Conservation (phyloP, 768 basidiomycete genomes). For the Piloderma croceum region DNA sequence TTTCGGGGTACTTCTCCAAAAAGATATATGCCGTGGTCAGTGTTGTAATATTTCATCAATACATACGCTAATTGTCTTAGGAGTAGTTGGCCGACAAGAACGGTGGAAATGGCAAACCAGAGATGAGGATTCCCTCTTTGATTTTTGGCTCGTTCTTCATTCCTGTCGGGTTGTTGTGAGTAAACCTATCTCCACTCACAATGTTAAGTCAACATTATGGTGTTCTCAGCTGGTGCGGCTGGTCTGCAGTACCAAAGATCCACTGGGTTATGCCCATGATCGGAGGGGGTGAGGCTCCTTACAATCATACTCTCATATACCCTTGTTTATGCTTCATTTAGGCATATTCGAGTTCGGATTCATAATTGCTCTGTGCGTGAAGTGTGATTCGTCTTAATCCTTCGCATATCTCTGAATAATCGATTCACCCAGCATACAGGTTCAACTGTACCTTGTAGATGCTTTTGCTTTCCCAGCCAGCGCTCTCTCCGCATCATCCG, state of each 20-base stretch:
- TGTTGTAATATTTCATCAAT: slow-evolving; percentile 1
- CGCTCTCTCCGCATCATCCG: slow-evolving; percentile 57
- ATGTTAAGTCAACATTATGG: too few relatives aligned
- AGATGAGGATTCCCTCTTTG: slow-evolving; percentile 49
- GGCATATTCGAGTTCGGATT: slow-evolving; percentile 55
- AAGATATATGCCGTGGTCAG: slow-evolving; percentile 29
- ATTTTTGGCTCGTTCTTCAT: slow-evolving; percentile 46
- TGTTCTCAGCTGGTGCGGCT: slow-evolving; percentile 65
- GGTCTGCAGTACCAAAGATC: slow-evolving; percentile 54
- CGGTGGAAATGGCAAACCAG: slow-evolving; percentile 55
- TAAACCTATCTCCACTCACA: too few relatives aligned
- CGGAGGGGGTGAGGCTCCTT: slow-evolving; percentile 44
- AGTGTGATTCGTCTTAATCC: neutral
- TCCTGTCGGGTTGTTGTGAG: slow-evolving; percentile 49
- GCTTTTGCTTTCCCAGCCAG: slow-evolving; percentile 63
- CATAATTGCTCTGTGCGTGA: slow-evolving; percentile 49
- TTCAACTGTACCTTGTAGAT: slow-evolving; percentile 63
- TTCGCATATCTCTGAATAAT: neutral
- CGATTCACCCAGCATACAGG: slow-evolving; percentile 49
- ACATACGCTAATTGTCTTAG: slow-evolving; percentile 1
- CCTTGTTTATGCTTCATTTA: too few relatives aligned
- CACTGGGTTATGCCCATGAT: slow-evolving; percentile 75
- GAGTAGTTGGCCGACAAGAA: slow-evolving; percentile 49
- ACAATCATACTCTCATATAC: too few relatives aligned
- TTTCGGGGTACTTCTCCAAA: slow-evolving; percentile 29